These are phyloP conservation scores for Debaryomyces udenii DNA, from an alignment of 1,139 yeast species.

Conservation along the genomic window DNA sequence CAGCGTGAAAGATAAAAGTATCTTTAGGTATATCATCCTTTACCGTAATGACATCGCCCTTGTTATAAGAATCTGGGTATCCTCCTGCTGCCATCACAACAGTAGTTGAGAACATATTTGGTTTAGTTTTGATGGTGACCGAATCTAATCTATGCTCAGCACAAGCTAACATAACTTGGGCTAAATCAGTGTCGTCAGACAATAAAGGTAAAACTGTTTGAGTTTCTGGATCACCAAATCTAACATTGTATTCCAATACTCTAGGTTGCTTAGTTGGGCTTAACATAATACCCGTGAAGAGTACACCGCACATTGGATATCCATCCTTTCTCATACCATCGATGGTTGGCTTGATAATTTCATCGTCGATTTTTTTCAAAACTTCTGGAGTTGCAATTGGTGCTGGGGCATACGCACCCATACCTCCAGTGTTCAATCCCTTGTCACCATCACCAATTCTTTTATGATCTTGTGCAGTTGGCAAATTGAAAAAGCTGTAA, in stretches of 20 bases:
- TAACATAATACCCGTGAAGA: constrained; percentile 96
- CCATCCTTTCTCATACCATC: constrained; percentile 97
- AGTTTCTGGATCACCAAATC: constrained; percentile 99
- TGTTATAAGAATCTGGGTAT: constrained; percentile 83
- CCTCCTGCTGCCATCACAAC: constrained; percentile 98
- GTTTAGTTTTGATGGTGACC: constrained; percentile 64
- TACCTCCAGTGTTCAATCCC: constrained; percentile 98
- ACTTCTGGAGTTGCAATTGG: constrained; percentile 81
- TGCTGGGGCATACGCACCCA: constrained; percentile 99
- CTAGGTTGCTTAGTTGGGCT: constrained; percentile 80
- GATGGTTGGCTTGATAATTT: constrained; percentile 85
- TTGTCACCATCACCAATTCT: constrained; percentile 91
- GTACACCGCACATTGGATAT: constrained; percentile 91
- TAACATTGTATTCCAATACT: constrained; percentile 93
- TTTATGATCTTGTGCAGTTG: constrained; percentile 98
- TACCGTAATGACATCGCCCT: constrained; percentile 83
- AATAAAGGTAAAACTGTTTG: constrained; percentile 92
- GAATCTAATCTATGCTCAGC: constrained; percentile 95
- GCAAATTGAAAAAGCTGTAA: constrained; percentile 84
- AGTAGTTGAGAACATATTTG: constrained; percentile 75
- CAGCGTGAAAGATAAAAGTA: constrained; percentile 91
- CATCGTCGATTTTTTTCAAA: constrained; percentile 66
- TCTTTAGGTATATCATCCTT: constrained; percentile 49
- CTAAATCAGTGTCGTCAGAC: constrained; percentile 81
- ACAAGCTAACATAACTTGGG: constrained; percentile 89